Conservation (phyloP, 345 rosid genomes). For the Boechera divaricarpa region DNA sequence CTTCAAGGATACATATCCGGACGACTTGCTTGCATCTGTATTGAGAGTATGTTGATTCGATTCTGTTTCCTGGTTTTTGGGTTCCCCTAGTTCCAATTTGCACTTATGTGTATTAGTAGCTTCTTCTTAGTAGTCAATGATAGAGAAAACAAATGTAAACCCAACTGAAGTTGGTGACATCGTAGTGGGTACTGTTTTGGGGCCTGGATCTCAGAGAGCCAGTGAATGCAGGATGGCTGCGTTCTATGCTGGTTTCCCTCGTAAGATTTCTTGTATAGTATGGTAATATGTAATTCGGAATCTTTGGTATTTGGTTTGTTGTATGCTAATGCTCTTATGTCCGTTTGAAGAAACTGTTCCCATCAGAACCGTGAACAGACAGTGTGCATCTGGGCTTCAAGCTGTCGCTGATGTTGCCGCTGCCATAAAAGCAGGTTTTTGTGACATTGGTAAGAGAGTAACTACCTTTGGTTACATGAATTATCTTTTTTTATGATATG, state of each 20-base stretch:
- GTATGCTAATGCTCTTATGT: conserved; percentile 21
- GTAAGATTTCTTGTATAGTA: conserved; percentile 40
- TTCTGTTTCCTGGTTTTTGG: background rate
- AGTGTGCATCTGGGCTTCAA: conserved; percentile 97
- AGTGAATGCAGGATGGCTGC: conserved; percentile 99
- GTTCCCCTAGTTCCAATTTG: background rate
- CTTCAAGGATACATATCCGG: conserved; percentile 89
- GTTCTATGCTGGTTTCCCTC: conserved; percentile 96
- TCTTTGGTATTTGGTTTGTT: background rate
- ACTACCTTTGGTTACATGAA: background rate
- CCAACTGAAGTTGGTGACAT: conserved; percentile 97
- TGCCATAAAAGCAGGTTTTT: conserved; percentile 93
- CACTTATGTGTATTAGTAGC: background rate
- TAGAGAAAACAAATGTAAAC: conserved; percentile 74
- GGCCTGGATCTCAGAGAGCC: conserved; percentile 89
- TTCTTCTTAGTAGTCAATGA: conserved; percentile 64
- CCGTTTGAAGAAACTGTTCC: conserved; percentile 76
- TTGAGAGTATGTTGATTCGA: conserved; percentile 56
- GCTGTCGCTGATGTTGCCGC: conserved; percentile 99
- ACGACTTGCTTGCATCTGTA: conserved; percentile 86
- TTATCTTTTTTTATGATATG: conserved; percentile 2
- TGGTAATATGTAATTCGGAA: background rate
- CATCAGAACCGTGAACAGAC: conserved; percentile 87
- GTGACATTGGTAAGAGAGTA: conserved; percentile 73
- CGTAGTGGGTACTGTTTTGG: conserved; percentile 93